Conservation (phyloP, 768 basidiomycete genomes). For the Lentinus brumalis region DNA sequence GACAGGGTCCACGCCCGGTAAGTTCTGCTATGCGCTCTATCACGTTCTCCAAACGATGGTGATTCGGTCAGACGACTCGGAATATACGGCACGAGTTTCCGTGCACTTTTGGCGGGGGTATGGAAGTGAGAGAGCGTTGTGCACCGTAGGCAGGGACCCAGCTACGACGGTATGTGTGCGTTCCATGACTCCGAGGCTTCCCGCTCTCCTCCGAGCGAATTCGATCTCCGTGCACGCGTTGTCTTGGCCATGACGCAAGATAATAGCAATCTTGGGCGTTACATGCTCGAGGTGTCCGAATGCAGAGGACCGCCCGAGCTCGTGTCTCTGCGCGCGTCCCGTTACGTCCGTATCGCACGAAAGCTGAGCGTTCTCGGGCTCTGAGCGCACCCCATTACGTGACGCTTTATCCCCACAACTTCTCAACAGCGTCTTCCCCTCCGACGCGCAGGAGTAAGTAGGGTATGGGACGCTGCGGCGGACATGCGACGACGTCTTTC, state of each 20-base stretch:
- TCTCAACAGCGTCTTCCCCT: not conserved
- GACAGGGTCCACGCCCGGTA: conserved; percentile 4
- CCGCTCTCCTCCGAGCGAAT: not conserved
- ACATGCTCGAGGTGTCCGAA: not conserved
- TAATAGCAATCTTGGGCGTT: not conserved
- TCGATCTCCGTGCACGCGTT: not conserved
- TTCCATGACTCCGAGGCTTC: not conserved
- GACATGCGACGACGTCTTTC: conserved; percentile 2
- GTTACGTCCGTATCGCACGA: conserved; percentile 1
- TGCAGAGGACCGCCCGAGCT: not conserved
- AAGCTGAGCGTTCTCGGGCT: not conserved
- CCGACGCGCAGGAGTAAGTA: not conserved
- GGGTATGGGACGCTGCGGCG: conserved; percentile 3
- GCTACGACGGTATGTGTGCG: not conserved
- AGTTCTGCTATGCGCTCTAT: conserved; percentile 1
- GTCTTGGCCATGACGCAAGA: not conserved
- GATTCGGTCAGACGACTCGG: conserved; percentile 7
- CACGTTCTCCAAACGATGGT: not conserved
- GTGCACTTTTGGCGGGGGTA: not conserved
- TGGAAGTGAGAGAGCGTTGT: not conserved
- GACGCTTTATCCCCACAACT: not conserved
- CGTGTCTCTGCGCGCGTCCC: not conserved
- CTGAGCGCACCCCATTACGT: not conserved
- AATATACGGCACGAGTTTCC: conserved; percentile 8
- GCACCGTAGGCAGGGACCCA: not conserved